Base-by-base conservation (phyloP, 2,329 filamentous ascomycete genomes). In the Torrubiella hemipterigena region DNA sequence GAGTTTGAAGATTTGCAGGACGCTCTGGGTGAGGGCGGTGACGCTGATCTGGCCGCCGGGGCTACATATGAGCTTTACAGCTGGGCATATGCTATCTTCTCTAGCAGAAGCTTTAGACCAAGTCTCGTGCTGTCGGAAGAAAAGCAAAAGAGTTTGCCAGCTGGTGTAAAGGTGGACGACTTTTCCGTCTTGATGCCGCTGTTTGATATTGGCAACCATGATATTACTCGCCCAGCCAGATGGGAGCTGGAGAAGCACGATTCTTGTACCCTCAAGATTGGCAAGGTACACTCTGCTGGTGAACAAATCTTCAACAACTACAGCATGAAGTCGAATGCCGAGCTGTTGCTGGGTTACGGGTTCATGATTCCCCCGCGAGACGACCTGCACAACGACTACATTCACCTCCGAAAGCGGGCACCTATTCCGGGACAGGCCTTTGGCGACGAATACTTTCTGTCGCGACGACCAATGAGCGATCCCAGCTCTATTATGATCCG, bases 171-270 rank as follows among this genome's bases (percentile, higher is more conserved):
- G 19, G 19, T 60, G 4, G 72, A 79, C 31, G 70, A 74, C 42
- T 77, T 81, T 36, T 78, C 77, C 2, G 64, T 84, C 7, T 59
- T 86, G 5, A 60, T 84, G 20, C 81, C 81, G 2, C 58, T 84
- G 4, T 69, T 83, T 34, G 81, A 86, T 46, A 63, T 85, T 17
- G 73, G 72, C 9, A 86, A 86, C 45, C 81, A 86, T 46, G 68
- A 70, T 31, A 75, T 77, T 29, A 55, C 67, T 14, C 66, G 74
- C 0, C 55, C 64, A 25, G 67, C 76, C 1, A 53, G 61, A 25
- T 85, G 80, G 80, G 59, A 67, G 16, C 58, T 65, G 3, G 50
- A 65, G 15, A 45, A 54, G 7, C 37, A 42, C 4, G 40, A 41
- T 11, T 28, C 40, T 14, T 73, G 67, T 36, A 52, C 48, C 7